phyloP scores from a whole-genome alignment of 2,329 filamentous ascomycete genomes.

The Fusarium verrucosum region DNA sequence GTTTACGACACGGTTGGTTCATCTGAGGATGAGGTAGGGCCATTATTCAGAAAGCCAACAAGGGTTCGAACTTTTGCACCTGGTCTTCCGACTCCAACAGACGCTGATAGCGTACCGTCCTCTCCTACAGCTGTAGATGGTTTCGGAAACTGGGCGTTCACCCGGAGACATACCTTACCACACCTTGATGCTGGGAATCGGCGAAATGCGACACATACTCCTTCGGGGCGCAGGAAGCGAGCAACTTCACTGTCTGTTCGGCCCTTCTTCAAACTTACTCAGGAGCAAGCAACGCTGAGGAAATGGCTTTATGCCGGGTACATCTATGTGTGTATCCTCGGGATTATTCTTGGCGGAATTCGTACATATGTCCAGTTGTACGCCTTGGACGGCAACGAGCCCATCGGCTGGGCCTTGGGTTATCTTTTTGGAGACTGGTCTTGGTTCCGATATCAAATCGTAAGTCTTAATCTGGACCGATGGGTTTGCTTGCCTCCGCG shows the following conservation, averaged over 20 bases:
- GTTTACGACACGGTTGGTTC: constrained; percentile 47
- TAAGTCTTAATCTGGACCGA: constrained; percentile 71
- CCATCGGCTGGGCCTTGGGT: constrained; percentile 90
- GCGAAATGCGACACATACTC: constrained; percentile 62
- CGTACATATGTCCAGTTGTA: constrained; percentile 72
- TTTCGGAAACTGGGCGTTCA: constrained; percentile 35
- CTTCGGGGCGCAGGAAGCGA: constrained; percentile 72
- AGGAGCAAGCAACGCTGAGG: constrained; percentile 75
- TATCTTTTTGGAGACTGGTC: constrained; percentile 86
- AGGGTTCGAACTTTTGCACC: constrained; percentile 48
- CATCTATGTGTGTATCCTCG: constrained; percentile 74
- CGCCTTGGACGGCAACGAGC: constrained; percentile 78
- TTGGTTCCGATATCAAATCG: constrained; percentile 75
- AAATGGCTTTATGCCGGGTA: constrained; percentile 88
- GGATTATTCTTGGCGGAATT: constrained; percentile 75
- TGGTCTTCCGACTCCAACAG: constrained; percentile 7
- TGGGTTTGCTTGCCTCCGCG: constrained; percentile 78
- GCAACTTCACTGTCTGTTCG: constrained; percentile 71
- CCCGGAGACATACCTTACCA: constrained; percentile 64
- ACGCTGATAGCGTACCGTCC: constrained; percentile 28
- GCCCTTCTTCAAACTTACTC: constrained; percentile 82
- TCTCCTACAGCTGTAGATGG: constrained; percentile 31
- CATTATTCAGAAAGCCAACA: constrained; percentile 33
- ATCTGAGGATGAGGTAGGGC: constrained; percentile 46
- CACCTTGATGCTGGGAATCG: constrained; percentile 48